Evolutionary conservation across 1,284 basidiomycete species (phyloP).

Genomic region (Tylopilus sp.): DNA sequence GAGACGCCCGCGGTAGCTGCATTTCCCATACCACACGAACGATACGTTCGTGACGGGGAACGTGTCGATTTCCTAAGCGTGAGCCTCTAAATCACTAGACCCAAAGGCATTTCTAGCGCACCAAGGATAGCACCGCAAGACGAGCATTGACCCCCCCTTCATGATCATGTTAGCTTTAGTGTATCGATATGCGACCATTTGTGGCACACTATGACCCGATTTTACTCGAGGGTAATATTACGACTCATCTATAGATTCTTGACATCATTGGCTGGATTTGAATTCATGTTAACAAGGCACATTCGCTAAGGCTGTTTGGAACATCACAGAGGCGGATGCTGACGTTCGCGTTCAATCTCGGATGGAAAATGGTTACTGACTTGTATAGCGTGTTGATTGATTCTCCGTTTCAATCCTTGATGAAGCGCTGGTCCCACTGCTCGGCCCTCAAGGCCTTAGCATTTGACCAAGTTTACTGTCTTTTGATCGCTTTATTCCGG

Average conservation of each 20-base stretch:
- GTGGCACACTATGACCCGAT: slow-evolving; percentile 4
- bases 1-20: slow-evolving; percentile 37
- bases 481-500: too few relatives aligned
- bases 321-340: too few relatives aligned
- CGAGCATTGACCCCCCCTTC: background rate
- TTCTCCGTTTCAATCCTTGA: background rate
- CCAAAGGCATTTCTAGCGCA: slow-evolving; percentile 36
- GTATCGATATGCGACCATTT: slow-evolving; percentile 10
- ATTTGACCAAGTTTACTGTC: too few relatives aligned
- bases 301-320: too few relatives aligned
- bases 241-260: too few relatives aligned
- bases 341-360: too few relatives aligned
- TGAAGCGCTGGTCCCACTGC: background rate
- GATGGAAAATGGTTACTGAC: too few relatives aligned
- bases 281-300: too few relatives aligned
- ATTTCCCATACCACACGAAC: slow-evolving; percentile 33
- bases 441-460: too few relatives aligned
- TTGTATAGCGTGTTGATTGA: background rate
- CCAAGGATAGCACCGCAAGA: slow-evolving; percentile 15
- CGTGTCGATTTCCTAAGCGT: slow-evolving; percentile 38
- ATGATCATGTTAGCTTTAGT: background rate
- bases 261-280: too few relatives aligned
- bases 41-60: slow-evolving; percentile 19
- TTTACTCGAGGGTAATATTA: too few relatives aligned
- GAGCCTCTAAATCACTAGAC: slow-evolving; percentile 38